Base-by-base conservation (phyloP, 202 grass and related monocot species). In the Zizania palustris region DNA sequence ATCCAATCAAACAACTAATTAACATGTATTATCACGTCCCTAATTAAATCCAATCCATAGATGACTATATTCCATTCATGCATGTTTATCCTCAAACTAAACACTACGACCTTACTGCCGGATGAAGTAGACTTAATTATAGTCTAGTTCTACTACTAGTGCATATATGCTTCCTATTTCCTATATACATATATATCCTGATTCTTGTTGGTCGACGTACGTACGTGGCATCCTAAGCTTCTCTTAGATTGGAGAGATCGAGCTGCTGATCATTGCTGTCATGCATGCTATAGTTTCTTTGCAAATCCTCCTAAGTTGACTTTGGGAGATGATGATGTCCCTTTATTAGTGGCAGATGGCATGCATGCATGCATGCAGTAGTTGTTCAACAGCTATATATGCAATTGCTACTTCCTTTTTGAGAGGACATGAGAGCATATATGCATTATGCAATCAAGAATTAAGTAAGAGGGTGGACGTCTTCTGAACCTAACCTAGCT, bases 191-290 rank as follows among this genome's bases (percentile, higher is more conserved):
- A 16, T 69, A 61, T 46, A 50, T 28, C 34, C 39, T 58, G 66
- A 78, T 78, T 16, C 66, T 57, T 53, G 20, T 57, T 62, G 20
- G 45, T 21, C 40, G 36, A 77, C 28, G 28, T n/a, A n/a, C n/a
- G n/a, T n/a, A 28, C 28, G 28, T 28, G 28, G 28, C 28, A 28
- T 28, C 28, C 67, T 79, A 21, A 6, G 45, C 42, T 46, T 72
- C 78, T 36, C 21, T 53, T 83, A 40, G 73, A 84, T 72, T 72
- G 49, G 67, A 78, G 67, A 12, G 58, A n/a, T n/a, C n/a, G n/a
- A 84, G 48, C n/a, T 65, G 67, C 18, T 84, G 59, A 60, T 45
- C 58, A 11, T 48, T 21, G 16, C 12, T 72, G 28, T 41, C 67
- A 49, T 49, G 67, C 67, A 49, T 49, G 67, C 41, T 79, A 64